Percentiles rank a stretch among this genome's conserved stretches.
Evolutionary conservation across 2,329 filamentous ascomycete genomes (phyloP).

Genomic region (Fusarium secorum): DNA sequence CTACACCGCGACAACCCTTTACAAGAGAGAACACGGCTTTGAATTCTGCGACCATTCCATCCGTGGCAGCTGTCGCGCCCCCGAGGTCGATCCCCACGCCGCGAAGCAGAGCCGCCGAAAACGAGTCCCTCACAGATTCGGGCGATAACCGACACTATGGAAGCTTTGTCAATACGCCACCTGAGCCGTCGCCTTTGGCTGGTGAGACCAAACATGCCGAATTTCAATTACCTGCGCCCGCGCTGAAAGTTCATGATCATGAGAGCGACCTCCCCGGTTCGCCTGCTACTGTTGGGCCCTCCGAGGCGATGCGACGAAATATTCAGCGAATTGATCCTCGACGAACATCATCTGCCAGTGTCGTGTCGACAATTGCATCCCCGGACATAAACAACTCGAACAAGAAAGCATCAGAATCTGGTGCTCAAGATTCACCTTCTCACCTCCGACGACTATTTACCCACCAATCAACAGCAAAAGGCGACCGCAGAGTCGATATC

Average conservation of each 20-base stretch:
- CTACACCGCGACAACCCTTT: conserved; percentile 28
- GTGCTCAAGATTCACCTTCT: conserved; percentile 39
- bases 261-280: conserved; percentile 33
- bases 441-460: conserved; percentile 49
- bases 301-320: conserved; percentile 24
- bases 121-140: conserved; percentile 51
- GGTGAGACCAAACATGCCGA: conserved; percentile 38
- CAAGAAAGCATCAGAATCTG: conserved; percentile 30
- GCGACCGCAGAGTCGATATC: conserved; percentile 50
- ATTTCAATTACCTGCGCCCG: conserved; percentile 64
- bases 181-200: conserved; percentile 39
- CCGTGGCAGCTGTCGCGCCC: conserved; percentile 17
- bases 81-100: conserved; percentile 33
- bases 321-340: conserved; percentile 42
- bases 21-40: conserved; percentile 9
- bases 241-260: conserved; percentile 52
- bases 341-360: conserved; percentile 49
- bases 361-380: conserved; percentile 31
- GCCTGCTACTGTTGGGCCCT: conserved; percentile 31
- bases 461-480: conserved; percentile 36
- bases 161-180: conserved; percentile 59
- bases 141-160: conserved; percentile 58
- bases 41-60: conserved; percentile 7
- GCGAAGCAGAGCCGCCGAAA: conserved; percentile 44
- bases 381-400: conserved; percentile 8